Evolutionary conservation across 2,329 filamentous ascomycete genomes (phyloP).

Genomic region (Exophiala aquamarina): DNA sequence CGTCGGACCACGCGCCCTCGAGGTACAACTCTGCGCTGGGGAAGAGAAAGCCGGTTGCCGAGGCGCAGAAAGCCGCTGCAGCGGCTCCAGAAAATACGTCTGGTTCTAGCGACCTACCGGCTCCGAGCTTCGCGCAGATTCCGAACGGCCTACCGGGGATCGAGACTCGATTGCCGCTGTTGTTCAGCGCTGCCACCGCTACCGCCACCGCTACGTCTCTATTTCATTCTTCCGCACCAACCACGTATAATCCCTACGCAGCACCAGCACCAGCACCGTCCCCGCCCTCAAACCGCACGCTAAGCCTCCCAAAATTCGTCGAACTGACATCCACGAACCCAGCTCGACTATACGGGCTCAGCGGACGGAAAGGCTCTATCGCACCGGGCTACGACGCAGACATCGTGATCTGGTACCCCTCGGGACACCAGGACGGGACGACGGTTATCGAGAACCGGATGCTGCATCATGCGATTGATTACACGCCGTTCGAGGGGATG

Average conservation of each 20-base stretch:
- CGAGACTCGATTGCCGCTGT: constrained; percentile 42
- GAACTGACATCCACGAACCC: constrained; percentile 46
- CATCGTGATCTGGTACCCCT: constrained; percentile 44
- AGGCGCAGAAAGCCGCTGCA: constrained; percentile 1
- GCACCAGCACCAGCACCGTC: neutral
- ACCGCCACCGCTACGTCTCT: too few species aligned
- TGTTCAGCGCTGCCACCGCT: constrained; percentile 38
- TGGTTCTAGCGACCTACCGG: constrained; percentile 23
- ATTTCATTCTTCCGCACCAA: too few species aligned
- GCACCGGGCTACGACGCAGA: constrained; percentile 46
- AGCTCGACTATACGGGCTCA: constrained; percentile 46
- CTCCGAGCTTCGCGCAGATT: constrained; percentile 39
- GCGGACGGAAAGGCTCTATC: constrained; percentile 40
- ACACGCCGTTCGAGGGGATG: constrained; percentile 38
- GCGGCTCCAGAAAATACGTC: constrained; percentile 25
- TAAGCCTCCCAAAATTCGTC: constrained; percentile 43
- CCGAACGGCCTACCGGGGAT: constrained; percentile 46
- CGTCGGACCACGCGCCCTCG: constrained; percentile 48
- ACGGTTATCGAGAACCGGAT: constrained; percentile 31
- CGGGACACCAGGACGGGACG: constrained; percentile 17
- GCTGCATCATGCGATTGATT: constrained; percentile 38
- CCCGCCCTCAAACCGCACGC: constrained; percentile 5
- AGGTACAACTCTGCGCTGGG: constrained; percentile 40
- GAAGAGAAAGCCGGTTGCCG: constrained; percentile 32
- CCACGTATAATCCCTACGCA: too few species aligned